Evolutionary conservation across 2,329 filamentous ascomycete genomes (phyloP).

Genomic region (Phaeoacremonium minimum): DNA sequence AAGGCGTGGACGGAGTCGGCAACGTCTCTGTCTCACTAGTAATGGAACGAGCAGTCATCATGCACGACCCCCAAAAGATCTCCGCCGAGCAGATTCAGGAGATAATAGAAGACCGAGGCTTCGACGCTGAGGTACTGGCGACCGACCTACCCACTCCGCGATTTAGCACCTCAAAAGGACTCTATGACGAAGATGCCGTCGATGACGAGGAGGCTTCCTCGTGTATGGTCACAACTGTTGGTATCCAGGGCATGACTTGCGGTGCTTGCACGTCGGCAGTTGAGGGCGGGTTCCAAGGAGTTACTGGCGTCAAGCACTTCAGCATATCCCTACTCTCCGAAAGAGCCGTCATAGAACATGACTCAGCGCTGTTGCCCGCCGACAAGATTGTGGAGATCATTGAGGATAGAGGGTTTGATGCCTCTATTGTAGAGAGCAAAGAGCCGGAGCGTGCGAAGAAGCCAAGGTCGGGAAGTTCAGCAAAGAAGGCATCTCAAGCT

Average conservation of each 20-base stretch:
- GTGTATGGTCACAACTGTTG: slow-evolving; percentile 67
- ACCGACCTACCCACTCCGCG: slow-evolving; percentile 65
- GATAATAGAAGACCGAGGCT: slow-evolving; percentile 86
- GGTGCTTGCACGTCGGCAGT: slow-evolving; percentile 85
- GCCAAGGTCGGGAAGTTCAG: slow-evolving; percentile 17
- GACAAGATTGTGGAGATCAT: slow-evolving; percentile 56
- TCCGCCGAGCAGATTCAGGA: slow-evolving; percentile 73
- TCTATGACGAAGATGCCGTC: slow-evolving; percentile 21
- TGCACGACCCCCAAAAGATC: slow-evolving; percentile 76
- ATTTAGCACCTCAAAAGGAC: slow-evolving; percentile 23
- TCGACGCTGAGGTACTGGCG: slow-evolving; percentile 84
- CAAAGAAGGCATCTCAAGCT: slow-evolving; percentile 39
- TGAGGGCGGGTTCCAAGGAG: slow-evolving; percentile 73
- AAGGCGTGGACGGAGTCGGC: slow-evolving; percentile 73
- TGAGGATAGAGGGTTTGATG: slow-evolving; percentile 75
- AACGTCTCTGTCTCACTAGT: slow-evolving; percentile 89
- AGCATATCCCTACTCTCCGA: slow-evolving; percentile 82
- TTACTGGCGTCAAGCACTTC: slow-evolving; percentile 69
- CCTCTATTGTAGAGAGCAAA: slow-evolving; percentile 70
- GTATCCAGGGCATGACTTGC: slow-evolving; percentile 86
- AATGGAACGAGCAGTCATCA: slow-evolving; percentile 91
- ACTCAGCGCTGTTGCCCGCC: slow-evolving; percentile 49
- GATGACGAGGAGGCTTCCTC: slow-evolving; percentile 31
- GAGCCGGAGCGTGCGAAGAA: slow-evolving; percentile 34
- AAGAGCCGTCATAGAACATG: slow-evolving; percentile 80